Percentiles rank a stretch among this genome's conserved stretches.
phyloP scores from a whole-genome alignment of 176 grass and related monocot species.

The Oryza meridionalis region DNA sequence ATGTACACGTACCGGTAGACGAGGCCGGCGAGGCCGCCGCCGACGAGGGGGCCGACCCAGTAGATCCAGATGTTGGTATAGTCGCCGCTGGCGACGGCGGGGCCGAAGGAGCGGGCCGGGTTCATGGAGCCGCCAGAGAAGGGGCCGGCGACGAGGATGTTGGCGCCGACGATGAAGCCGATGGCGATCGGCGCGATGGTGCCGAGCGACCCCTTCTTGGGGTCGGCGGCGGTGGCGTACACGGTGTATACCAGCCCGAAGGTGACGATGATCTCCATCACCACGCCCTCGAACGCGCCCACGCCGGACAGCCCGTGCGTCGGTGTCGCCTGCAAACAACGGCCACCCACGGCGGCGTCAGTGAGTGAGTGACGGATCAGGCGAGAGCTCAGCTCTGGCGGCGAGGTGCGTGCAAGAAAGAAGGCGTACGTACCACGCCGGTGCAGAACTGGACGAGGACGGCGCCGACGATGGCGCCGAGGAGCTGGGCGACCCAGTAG shows the following conservation, averaged over 20 bases:
- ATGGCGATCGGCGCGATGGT: slow-evolving; percentile 70
- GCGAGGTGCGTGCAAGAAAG: too few relatives aligned
- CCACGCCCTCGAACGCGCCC: slow-evolving; percentile 63
- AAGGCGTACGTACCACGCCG: slow-evolving; percentile 53
- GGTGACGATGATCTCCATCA: slow-evolving; percentile 81
- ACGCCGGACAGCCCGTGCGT: slow-evolving; percentile 68
- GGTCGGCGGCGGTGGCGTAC: slow-evolving; percentile 79
- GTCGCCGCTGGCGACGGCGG: slow-evolving; percentile 59
- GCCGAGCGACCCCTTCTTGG: slow-evolving; percentile 72
- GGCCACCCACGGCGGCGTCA: not conserved
- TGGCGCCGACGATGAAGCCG: slow-evolving; percentile 68
- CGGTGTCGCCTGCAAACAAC: slow-evolving; percentile 44
- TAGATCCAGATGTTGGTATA: slow-evolving; percentile 62
- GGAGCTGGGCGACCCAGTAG: slow-evolving; percentile 81
- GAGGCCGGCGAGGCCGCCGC: slow-evolving; percentile 58
- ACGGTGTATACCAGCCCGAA: slow-evolving; percentile 82
- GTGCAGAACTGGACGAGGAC: slow-evolving; percentile 65
- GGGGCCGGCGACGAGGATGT: slow-evolving; percentile 62
- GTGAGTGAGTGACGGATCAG: not conserved
- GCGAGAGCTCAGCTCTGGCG: not conserved
- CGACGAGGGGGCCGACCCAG: slow-evolving; percentile 62
- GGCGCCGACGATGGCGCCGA: slow-evolving; percentile 69
- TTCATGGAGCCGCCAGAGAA: slow-evolving; percentile 71
- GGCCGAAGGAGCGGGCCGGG: slow-evolving; percentile 64
- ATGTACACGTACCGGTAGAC: slow-evolving; percentile 62